phyloP scores from a whole-genome alignment of 2,329 filamentous ascomycete species.

The Plectosphaerella cucumerina region DNA sequence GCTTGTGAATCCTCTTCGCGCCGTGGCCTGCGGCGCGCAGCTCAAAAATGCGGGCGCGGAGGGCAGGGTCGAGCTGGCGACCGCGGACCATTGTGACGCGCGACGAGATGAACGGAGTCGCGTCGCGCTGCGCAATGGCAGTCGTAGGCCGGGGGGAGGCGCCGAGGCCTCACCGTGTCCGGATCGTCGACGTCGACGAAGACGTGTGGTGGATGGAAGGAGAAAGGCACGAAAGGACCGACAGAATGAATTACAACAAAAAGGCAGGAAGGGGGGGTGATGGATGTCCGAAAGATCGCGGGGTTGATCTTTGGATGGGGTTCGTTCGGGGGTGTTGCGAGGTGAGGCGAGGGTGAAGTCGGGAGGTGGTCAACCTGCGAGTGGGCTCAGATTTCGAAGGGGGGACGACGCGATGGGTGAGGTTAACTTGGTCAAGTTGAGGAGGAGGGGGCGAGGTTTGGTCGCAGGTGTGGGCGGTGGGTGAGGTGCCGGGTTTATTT shows the following conservation, averaged over 20 bases:
- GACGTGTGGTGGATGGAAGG: no score
- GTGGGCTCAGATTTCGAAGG: not conserved
- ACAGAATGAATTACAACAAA: no score
- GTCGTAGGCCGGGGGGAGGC: no score
- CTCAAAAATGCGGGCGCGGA: conserved; percentile 4
- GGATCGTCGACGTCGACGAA: no score
- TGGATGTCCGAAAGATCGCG: not conserved
- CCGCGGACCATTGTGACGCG: conserved; percentile 1
- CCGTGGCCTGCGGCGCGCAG: conserved; percentile 2
- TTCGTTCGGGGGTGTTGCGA: not conserved
- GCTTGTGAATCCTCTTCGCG: conserved; percentile 3
- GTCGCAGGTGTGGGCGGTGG: not conserved
- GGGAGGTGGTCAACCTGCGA: not conserved
- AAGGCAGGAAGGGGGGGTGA: not conserved
- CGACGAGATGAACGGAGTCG: not conserved
- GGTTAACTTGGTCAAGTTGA: not conserved
- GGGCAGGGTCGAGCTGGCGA: conserved; percentile 2
- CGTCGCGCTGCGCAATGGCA: no score
- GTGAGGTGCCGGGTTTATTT: no score
- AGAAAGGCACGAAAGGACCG: no score
- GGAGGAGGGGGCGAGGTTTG: not conserved
- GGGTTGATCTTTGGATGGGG: not conserved
- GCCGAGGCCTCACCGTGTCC: no score
- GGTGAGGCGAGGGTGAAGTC: not conserved
- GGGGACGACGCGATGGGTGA: not conserved